Percentiles rank a stretch among this genome's conserved stretches.
Conservation (phyloP, 1,284 basidiomycete genomes). For the Naganishia liquefaciens region DNA sequence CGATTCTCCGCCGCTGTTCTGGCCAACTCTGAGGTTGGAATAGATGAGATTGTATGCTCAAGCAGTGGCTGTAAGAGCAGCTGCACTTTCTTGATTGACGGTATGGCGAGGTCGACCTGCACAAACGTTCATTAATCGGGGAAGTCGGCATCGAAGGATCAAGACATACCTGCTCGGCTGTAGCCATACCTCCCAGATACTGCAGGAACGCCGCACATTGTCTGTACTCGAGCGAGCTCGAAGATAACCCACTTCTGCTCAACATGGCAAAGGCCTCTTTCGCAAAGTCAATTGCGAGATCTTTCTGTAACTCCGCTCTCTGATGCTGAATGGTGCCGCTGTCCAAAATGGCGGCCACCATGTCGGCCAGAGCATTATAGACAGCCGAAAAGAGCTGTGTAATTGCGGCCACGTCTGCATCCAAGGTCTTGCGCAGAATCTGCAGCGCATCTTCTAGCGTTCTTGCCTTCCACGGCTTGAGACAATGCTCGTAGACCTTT, state of each 20-base stretch:
- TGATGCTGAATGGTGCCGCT: slow-evolving; percentile 16
- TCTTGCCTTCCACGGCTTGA: slow-evolving; percentile 15
- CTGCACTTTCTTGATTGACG: slow-evolving; percentile 25
- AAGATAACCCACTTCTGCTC: not conserved
- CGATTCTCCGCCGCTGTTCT: slow-evolving; percentile 32
- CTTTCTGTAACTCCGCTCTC: slow-evolving; percentile 9
- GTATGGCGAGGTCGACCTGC: slow-evolving; percentile 9
- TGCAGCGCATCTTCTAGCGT: slow-evolving; percentile 24
- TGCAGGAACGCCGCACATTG: slow-evolving; percentile 3
- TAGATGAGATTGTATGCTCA: not conserved
- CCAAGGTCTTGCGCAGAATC: slow-evolving; percentile 16
- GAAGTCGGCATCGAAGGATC: not conserved
- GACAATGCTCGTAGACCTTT: slow-evolving; percentile 32
- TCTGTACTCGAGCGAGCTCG: not conserved
- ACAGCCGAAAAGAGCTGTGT: slow-evolving; percentile 1
- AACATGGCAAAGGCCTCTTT: not conserved
- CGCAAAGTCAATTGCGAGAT: slow-evolving; percentile 24
- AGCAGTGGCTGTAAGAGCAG: slow-evolving; percentile 25
- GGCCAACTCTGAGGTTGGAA: not conserved
- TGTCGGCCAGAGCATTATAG: slow-evolving; percentile 14
- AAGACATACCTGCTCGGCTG: slow-evolving; percentile 8
- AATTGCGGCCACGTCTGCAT: not conserved
- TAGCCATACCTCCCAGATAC: slow-evolving; percentile 16
- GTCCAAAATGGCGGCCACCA: slow-evolving; percentile 24
- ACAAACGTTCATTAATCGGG: not conserved